Base-by-base conservation (phyloP, 208 protist species). In the Willaertia magna region DNA sequence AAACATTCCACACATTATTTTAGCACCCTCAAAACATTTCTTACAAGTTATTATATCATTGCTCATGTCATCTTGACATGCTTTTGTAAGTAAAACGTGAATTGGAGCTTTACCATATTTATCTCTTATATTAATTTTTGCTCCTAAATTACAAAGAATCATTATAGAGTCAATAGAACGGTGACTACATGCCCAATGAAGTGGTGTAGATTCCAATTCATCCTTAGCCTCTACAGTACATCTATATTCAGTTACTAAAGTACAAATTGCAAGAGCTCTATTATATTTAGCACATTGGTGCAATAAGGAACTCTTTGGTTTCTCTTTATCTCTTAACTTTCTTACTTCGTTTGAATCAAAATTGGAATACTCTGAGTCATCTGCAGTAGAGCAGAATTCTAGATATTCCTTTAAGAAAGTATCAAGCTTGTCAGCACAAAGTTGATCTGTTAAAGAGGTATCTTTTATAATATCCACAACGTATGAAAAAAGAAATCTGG, bases 31-130 rank as follows among this genome's bases (percentile, higher is more conserved):
- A 26, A 43, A 83, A n/a, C 46, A 51, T 42, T 83, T 49, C 11
- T 52, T 52, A 9, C 26, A 16, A 67, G 26, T 67, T 34, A 2
- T 1, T 30, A 67, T 9, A 34, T 67, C n/a, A 9, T 7, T 34
- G 34, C 9, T 22, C 7, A 7, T 26, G 6, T 67, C 55, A 67
- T 67, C 55, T 1, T 18, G 4, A 30, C 26, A 34, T 18, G 55
- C 55, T 9, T 67, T 67, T 16, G 20, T 42, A 42, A 83, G n/a
- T 2, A 22, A 20, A 2, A 83, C 9, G 40, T 83, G 78, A 42
- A 83, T 4, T n/a, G 78, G 78, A n/a, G 44, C 78, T 12, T 55
- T 44, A 18, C 78, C 78, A 83, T 55, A 83, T n/a, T 55, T 83
- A 26, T 83, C 78, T 39, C 78, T 30, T 39, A 83, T 55, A 9